A percentile compares a stretch with the other conserved stretches of the same genome.
phyloP scores from a whole-genome alignment of 73 alveolate genomes.

The Paramecium primaurelia region DNA sequence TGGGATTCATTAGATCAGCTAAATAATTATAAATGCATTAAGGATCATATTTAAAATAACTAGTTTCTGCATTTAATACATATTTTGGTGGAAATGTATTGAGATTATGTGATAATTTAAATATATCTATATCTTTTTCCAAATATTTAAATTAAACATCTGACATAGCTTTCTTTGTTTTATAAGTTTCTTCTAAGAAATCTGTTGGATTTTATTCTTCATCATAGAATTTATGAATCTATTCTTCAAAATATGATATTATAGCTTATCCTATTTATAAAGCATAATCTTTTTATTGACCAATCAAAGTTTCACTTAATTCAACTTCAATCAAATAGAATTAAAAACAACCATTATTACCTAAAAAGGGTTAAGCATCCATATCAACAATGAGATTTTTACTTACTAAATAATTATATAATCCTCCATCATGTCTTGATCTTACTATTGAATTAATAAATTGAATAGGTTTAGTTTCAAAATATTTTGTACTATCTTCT shows the following conservation, averaged over 20 bases:
- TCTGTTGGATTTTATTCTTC: slow-evolving; percentile 12
- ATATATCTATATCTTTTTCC: slow-evolving; percentile 8
- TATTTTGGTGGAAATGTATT: slow-evolving; percentile 24
- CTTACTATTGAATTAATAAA: not conserved
- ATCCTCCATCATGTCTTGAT: slow-evolving; percentile 41
- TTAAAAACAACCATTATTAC: not conserved
- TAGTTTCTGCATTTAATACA: not conserved
- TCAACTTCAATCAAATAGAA: slow-evolving; percentile 21
- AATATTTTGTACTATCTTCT: not conserved
- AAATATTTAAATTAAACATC: not conserved
- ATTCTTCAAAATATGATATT: slow-evolving; percentile 10
- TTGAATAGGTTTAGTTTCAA: not conserved
- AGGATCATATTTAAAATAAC: not conserved
- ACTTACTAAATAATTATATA: not conserved
- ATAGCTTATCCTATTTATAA: slow-evolving; percentile 1
- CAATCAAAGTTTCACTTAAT: not conserved
- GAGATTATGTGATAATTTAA: slow-evolving; percentile 1
- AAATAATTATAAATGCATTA: not conserved
- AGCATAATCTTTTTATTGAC: not conserved
- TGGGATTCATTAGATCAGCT: not conserved
- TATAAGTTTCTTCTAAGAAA: not conserved
- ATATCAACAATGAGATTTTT: not conserved
- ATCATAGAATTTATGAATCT: not conserved
- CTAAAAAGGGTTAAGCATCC: slow-evolving; percentile 5
- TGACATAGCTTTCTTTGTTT: not conserved